These are phyloP conservation scores for Candida parachauliodes DNA, from an alignment of 805 yeast genomes.

Conservation along the genomic window DNA sequence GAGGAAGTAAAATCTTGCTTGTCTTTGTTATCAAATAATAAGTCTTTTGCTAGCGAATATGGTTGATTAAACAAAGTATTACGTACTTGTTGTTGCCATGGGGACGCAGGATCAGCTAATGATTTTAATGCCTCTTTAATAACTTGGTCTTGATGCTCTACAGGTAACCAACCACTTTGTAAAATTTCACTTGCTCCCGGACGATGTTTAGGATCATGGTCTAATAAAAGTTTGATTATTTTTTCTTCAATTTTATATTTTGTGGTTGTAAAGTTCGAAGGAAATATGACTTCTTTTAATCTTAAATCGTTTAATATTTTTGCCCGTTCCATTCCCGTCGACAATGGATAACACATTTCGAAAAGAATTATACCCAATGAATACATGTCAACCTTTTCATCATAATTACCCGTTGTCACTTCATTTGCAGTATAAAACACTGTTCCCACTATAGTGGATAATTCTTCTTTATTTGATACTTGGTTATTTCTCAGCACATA, in stretches of 20 bases:
- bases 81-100: conserved; percentile 92
- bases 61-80: conserved; percentile 83
- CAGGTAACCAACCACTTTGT: conserved; percentile 80
- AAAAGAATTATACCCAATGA: conserved; percentile 92
- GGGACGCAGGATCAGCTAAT: conserved; percentile 83
- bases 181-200: conserved; percentile 78
- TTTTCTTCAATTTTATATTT: conserved; percentile 57
- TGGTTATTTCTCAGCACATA: conserved; percentile 38
- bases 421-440: conserved; percentile 90
- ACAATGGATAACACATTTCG: conserved; percentile 83
- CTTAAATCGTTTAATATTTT: conserved; percentile 66
- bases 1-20: conserved; percentile 9
- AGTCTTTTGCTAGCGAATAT: conserved; percentile 77
- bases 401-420: conserved; percentile 74
- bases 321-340: conserved; percentile 94
- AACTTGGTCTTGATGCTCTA: conserved; percentile 84
- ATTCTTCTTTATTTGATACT: conserved; percentile 61
- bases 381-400: conserved; percentile 94
- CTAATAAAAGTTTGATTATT: conserved; percentile 63
- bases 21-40: conserved; percentile 61
- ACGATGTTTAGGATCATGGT: conserved; percentile 73
- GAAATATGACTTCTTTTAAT: conserved; percentile 58
- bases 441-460: conserved; percentile 93
- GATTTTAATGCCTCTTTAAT: conserved; percentile 85
- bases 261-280: conserved; percentile 55